Base-by-base conservation (phyloP, 306 rosid genomes). In the Hippophae gyantsensis region DNA sequence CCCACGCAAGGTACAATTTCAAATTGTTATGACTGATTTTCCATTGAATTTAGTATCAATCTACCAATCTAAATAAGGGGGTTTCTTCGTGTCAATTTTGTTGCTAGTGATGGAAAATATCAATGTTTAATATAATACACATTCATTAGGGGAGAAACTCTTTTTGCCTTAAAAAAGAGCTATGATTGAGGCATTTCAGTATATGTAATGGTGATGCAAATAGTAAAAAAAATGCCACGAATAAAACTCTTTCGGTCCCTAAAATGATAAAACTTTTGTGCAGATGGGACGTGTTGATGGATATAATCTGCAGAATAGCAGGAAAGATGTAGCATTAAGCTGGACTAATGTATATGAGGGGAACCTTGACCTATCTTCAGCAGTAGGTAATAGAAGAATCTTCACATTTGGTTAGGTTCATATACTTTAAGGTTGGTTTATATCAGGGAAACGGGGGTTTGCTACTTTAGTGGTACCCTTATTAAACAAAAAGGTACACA, bases 211-310 rank as follows among this genome's bases (percentile, higher is more conserved):
- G 63, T 10, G 46, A 59, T 27, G 10, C 14, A 13, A 53, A 51
- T 14, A 14, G 26, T n/a, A 53, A 49, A 1, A 52, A 25, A 13
- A 6, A 1, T 13, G 27, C 26, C 13, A 13, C 25, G 7, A 57
- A 43, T 11, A 14, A 27, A 18, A 48, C 8, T 41, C 54, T 70
- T 55, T 13, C 26, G 50, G 18, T 70, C 48, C 9, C 55, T 74
- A 63, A 69, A 52, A 32, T 53, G 25, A 69, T 40, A 48, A 54
- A 53, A 44, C 51, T 67, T 48, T 58, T 79, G 48, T 71, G 67
- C 81, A 92, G 99, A 87, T 92, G 96, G 99, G 95, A 54, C 96
- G 93, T 55, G 82, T 74, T 71, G 96, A 88, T 78, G 99, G 95
- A 69, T 74, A 69, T 66, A 83, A 81, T 74, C 80, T 79, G 44